A percentile compares a stretch with the other conserved stretches of the same genome.
phyloP scores from a whole-genome alignment of 2,329 filamentous ascomycete species.

The Alternaria atra region DNA sequence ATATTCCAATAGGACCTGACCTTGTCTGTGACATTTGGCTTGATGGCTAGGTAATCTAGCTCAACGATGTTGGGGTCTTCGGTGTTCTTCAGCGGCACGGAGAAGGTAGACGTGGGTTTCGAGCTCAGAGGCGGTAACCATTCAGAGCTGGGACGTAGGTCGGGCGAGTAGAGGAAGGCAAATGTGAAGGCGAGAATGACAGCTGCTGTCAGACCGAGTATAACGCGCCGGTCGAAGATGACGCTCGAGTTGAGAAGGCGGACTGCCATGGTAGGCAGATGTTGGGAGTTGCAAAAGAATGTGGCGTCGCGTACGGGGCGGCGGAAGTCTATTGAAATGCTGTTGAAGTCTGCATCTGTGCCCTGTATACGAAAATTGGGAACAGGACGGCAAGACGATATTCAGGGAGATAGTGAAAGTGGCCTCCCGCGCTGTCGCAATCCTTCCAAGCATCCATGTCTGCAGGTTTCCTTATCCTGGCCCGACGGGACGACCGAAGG shows the following conservation, averaged over 20 bases:
- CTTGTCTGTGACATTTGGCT: slow-evolving; percentile 39
- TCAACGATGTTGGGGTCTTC: slow-evolving; percentile 40
- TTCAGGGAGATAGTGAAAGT: background rate
- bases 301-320: slow-evolving; percentile 7
- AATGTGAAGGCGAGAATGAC: slow-evolving; percentile 37
- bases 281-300: slow-evolving; percentile 11
- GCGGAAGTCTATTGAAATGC: background rate
- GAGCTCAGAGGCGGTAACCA: slow-evolving; percentile 39
- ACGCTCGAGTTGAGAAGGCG: slow-evolving; percentile 37
- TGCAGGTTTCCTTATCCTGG: slow-evolving; percentile 17
- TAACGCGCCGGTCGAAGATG: slow-evolving; percentile 38
- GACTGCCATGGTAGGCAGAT: slow-evolving; percentile 26
- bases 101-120: slow-evolving; percentile 31
- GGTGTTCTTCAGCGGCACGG: slow-evolving; percentile 33
- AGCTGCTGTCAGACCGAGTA: slow-evolving; percentile 31
- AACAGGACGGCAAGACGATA: background rate
- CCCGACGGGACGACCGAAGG: slow-evolving; percentile 21
- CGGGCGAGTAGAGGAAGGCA: slow-evolving; percentile 39
- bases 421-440: slow-evolving; percentile 11
- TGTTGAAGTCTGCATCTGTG: slow-evolving; percentile 25
- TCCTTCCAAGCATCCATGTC: slow-evolving; percentile 16
- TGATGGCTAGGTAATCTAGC: slow-evolving; percentile 44
- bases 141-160: slow-evolving; percentile 32
- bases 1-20: slow-evolving; percentile 47
- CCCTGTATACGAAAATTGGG: slow-evolving; percentile 3